Evolutionary conservation across 768 basidiomycete species (phyloP), one percentile per base, ranked within the genome.

Genomic region (Mrakia frigida): DNA sequence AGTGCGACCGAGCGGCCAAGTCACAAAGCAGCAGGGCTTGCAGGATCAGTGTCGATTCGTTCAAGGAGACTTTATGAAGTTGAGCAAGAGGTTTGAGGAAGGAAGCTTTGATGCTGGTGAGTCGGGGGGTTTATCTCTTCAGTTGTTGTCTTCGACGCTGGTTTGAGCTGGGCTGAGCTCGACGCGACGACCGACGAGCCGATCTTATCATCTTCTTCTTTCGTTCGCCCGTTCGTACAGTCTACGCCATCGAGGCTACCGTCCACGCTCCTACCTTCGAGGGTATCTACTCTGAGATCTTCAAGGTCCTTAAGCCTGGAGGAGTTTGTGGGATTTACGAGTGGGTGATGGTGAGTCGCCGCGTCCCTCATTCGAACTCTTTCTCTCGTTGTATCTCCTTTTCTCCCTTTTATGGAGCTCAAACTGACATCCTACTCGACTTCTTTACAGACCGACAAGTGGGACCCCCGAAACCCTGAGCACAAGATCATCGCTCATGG

Each of bases 231-330:
- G n/a, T n/a, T n/a, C n/a, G n/a, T n/a, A n/a, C 74, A 92, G 93
- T 94, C 43, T 96, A 97, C 82, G 94, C 95, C 69, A 98, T 99
- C 79, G 97, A 99, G 86, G 96, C 97, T 0, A 99, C 97, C 37
- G 91, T 91, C 52, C 97, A 99, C 81, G 94, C 97, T 0, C 97
- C 97, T 1, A 89, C 90, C 33, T 98, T 91, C 87, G 95, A 97
- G 82, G 94, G 94, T 71, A 91, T 98, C n/a, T 99, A 98, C 81
- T 89, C 91, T 63, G 89, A 98, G 84, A 97, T 98, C 82, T 87
- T 88, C 83, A 93, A 91, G 85, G 91, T 97, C 39, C 87, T 98
- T 80, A 98, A 98, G 86, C 96, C 96, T 0, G 96, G 95, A 85
- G 96, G 96, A 79, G 86, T 92, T 31, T 93, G 72, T 84, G 96